Conservation (phyloP, 352 stramenopile genomes). For the Thraustotheca clavata region DNA sequence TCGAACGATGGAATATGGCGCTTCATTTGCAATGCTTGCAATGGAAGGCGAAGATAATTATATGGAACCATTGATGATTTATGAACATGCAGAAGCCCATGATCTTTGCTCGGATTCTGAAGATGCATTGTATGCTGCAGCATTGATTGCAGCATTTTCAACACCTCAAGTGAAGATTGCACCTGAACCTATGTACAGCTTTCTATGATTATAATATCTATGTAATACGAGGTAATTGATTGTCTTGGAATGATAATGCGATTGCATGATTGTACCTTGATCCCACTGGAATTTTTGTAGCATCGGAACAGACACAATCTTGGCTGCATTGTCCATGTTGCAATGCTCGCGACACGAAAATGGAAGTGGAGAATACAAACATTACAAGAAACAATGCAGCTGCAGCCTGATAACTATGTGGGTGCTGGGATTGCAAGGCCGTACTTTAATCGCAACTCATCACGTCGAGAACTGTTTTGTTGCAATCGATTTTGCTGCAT, state of each 20-base stretch:
- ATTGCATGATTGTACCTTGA: too few relatives aligned
- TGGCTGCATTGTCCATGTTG: too few relatives aligned
- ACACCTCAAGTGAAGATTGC: too few relatives aligned
- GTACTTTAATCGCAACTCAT: conserved; percentile 14
- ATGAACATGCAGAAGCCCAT: conserved; percentile 1
- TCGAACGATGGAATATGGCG: neutral
- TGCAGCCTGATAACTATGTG: neutral
- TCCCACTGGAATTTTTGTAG: too few relatives aligned
- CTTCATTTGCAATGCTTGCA: neutral
- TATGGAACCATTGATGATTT: neutral
- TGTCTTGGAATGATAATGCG: too few relatives aligned
- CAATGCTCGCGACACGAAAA: too few relatives aligned
- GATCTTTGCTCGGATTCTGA: conserved; percentile 20
- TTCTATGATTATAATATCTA: neutral
- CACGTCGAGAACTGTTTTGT: conserved; percentile 13
- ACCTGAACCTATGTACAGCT: neutral
- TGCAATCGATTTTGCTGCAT: conserved; percentile 19
- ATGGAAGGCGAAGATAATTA: conserved; percentile 13
- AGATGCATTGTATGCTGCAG: neutral
- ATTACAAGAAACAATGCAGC: too few relatives aligned
- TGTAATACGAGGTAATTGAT: too few relatives aligned
- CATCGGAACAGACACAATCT: too few relatives aligned
- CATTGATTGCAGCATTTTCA: neutral
- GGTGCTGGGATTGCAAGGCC: neutral
- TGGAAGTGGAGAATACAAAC: too few relatives aligned